These are phyloP conservation scores for Pseudogymnoascus verrucosus DNA, from an alignment of 2,329 filamentous ascomycete genomes.

Conservation along the genomic window DNA sequence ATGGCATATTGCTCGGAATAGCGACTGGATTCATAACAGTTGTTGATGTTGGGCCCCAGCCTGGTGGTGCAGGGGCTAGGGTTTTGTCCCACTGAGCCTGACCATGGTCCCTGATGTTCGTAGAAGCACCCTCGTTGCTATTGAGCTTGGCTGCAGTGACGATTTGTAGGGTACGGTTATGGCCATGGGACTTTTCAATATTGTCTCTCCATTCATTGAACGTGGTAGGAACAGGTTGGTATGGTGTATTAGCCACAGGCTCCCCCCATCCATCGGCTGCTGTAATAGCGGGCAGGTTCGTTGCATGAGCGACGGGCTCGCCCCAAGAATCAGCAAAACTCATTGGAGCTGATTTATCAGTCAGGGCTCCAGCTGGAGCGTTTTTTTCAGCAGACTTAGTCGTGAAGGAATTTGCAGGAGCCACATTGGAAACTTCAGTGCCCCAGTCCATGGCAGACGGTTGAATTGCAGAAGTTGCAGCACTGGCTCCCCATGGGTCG, in stretches of 20 bases:
- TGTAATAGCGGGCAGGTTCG: neutral
- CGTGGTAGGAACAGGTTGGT: neutral
- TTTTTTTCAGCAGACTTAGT: neutral
- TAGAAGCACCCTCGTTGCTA: neutral
- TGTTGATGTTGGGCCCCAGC: neutral
- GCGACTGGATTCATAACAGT: neutral
- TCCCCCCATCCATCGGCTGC: neutral
- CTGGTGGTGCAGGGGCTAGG: neutral
- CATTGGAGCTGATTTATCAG: neutral
- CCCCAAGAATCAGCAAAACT: neutral
- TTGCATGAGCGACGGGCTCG: neutral
- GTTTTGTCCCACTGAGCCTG: neutral
- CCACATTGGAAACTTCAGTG: neutral
- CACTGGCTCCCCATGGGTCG: neutral
- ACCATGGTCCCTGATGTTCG: neutral
- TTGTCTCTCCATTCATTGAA: neutral
- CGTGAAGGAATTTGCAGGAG: neutral
- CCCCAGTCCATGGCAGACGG: neutral
- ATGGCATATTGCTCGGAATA: neutral
- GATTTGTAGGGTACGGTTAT: neutral
- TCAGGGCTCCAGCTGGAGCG: neutral
- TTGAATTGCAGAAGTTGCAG: neutral
- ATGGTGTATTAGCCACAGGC: neutral
- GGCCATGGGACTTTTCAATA: neutral
- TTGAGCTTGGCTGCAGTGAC: neutral